Evolutionary conservation across 345 rosid species (phyloP).

Genomic region (Eucalyptus tenuipes): DNA sequence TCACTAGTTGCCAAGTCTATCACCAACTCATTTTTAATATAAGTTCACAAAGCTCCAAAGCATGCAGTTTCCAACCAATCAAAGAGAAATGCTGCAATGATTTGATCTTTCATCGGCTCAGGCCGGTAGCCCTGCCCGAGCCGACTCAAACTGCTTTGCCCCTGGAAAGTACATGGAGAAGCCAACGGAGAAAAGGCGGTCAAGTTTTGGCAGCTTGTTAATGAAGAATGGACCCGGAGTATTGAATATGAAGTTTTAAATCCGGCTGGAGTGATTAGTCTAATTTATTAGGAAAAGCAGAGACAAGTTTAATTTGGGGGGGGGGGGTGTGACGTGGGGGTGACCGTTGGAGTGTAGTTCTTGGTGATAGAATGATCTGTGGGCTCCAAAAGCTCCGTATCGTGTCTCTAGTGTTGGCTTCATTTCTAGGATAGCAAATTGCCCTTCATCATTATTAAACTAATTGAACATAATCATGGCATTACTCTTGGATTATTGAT

Average conservation of each 20-base stretch:
- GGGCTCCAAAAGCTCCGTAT: conserved; percentile 9
- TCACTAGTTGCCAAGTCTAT: neutral
- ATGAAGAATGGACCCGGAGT: conserved; percentile 5
- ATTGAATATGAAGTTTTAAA: conserved; percentile 1
- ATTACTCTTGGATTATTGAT: neutral
- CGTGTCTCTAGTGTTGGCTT: conserved; percentile 26
- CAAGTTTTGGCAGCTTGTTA: conserved; percentile 18
- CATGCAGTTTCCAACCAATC: neutral
- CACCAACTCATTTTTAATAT: neutral
- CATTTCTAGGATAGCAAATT: neutral
- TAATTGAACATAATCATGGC: neutral
- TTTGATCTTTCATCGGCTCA: neutral
- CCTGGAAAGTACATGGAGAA: conserved; percentile 13
- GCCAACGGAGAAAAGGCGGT: conserved; percentile 29
- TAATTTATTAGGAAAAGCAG: neutral
- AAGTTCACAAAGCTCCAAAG: neutral
- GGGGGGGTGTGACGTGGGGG: conserved; percentile 2
- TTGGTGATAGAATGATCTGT: conserved; percentile 22
- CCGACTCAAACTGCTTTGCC: neutral
- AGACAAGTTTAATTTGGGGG: neutral
- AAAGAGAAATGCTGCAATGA: neutral
- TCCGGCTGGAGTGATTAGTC: conserved; percentile 11
- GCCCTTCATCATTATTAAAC: neutral
- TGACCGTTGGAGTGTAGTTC: conserved; percentile 14
- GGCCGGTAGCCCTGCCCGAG: neutral